Percentiles rank a stretch among this genome's conserved stretches.
These are phyloP conservation scores for Prunus mume DNA, from an alignment of 306 rosid genomes.

Conservation along the genomic window DNA sequence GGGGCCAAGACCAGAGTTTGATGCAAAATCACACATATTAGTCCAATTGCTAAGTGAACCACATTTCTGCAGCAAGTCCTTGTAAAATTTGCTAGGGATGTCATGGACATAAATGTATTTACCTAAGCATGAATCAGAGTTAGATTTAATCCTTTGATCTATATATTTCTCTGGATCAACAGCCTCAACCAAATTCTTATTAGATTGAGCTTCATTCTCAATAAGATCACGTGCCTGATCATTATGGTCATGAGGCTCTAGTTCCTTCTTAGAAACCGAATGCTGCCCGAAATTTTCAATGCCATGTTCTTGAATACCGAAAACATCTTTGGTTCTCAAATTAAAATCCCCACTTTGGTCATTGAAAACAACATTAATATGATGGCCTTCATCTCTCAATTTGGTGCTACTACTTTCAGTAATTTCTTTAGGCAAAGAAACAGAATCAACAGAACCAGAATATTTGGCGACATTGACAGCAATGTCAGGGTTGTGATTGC, in stretches of 20 bases:
- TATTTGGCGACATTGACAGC: not conserved
- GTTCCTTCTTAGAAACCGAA: not conserved
- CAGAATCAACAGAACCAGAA: not conserved
- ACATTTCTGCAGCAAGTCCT: slow-evolving; percentile 30
- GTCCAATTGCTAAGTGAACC: slow-evolving; percentile 36
- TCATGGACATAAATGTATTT: slow-evolving; percentile 37
- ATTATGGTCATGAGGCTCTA: not conserved
- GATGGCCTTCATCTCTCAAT: not conserved
- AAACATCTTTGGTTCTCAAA: not conserved
- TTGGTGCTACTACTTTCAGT: not conserved
- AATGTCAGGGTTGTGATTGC: slow-evolving; percentile 1
- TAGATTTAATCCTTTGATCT: not conserved
- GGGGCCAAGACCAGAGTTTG: slow-evolving; percentile 41
- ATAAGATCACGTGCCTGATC: too few species aligned
- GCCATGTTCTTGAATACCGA: not conserved
- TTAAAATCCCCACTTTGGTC: slow-evolving; percentile 5
- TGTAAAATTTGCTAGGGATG: slow-evolving; percentile 38
- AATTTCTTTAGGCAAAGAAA: not conserved
- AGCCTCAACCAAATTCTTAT: not conserved
- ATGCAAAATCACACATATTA: slow-evolving; percentile 32
- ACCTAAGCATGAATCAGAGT: slow-evolving; percentile 26
- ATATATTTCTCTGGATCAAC: not conserved
- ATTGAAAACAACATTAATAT: not conserved
- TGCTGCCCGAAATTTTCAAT: not conserved
- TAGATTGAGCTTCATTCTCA: not conserved